These are phyloP conservation scores for Lactarius pseudohatsudake DNA, from an alignment of 768 basidiomycete species.

Conservation along the genomic window DNA sequence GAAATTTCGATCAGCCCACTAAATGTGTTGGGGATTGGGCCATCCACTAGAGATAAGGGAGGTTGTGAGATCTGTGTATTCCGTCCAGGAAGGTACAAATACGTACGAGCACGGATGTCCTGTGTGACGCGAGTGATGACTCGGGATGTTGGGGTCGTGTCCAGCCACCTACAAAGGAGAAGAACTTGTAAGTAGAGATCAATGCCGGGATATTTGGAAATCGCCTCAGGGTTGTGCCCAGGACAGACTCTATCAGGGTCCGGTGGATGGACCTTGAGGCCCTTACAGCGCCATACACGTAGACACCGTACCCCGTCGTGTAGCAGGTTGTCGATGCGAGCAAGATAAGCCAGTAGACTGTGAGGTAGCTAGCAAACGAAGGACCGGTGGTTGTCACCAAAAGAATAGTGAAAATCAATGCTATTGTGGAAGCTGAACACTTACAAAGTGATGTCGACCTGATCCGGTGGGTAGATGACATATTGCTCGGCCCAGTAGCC, in stretches of 20 bases:
- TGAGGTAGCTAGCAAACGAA: no score
- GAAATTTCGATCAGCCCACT: constrained; percentile 35
- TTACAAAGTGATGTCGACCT: no score
- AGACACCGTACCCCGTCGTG: no score
- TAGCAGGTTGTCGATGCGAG: no score
- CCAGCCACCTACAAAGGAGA: constrained; percentile 43
- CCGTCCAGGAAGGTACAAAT: background rate
- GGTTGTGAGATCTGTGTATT: background rate
- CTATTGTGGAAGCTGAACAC: no score
- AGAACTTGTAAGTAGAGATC: background rate
- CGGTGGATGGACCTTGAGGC: no score
- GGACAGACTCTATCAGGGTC: no score
- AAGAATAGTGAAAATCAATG: no score
- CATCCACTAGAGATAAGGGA: constrained; percentile 36
- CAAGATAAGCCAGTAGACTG: no score
- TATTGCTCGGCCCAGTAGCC: constrained; percentile 49
- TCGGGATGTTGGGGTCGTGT: constrained; percentile 51
- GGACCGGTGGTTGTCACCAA: no score
- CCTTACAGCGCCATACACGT: no score
- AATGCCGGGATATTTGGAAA: constrained; percentile 33
- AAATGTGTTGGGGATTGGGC: constrained; percentile 34
- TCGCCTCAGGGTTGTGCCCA: constrained; percentile 68
- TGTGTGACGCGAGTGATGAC: constrained; percentile 65
- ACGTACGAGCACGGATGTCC: no score
- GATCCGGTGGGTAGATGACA: constrained; percentile 34